These are phyloP conservation scores for Crucibulum cyathiforme DNA, from an alignment of 1,284 basidiomycete species.

Conservation along the genomic window DNA sequence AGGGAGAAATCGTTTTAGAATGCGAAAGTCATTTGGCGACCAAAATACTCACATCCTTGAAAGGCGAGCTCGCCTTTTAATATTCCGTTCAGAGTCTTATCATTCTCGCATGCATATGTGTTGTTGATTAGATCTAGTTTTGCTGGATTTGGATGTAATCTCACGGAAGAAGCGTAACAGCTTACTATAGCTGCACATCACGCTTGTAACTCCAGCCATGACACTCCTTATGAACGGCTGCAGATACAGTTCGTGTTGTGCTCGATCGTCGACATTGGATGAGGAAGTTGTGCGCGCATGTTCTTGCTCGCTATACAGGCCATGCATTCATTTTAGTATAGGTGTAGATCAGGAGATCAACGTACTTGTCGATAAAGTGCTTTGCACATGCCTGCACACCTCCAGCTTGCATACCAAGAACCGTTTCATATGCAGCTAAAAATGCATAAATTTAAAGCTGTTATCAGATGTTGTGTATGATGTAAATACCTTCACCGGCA, in stretches of 20 bases:
- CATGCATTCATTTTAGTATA: neutral
- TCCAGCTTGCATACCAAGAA: constrained; percentile 73
- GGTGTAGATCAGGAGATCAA: constrained; percentile 7
- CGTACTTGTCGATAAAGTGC: constrained; percentile 76
- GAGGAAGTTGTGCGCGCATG: constrained; percentile 57
- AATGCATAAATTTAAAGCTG: neutral
- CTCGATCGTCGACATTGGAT: constrained; percentile 80
- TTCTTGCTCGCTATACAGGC: constrained; percentile 64
- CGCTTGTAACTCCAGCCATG: constrained; percentile 73
- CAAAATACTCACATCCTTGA: constrained; percentile 63
- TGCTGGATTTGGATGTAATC: neutral
- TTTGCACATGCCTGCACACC: constrained; percentile 83
- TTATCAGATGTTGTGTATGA: neutral
- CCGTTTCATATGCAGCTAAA: constrained; percentile 70
- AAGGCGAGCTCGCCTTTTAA: constrained; percentile 84
- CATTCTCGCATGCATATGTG: constrained; percentile 82
- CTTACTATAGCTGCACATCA: constrained; percentile 75
- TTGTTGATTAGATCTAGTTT: constrained; percentile 69
- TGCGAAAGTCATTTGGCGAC: neutral
- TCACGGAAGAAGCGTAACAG: neutral
- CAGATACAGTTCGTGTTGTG: constrained; percentile 76
- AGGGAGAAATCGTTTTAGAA: neutral
- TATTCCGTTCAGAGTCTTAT: constrained; percentile 75
- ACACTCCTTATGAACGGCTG: constrained; percentile 77
- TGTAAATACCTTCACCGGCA: constrained; percentile 51